Evolutionary conservation across 2,329 filamentous ascomycete genomes (phyloP), one percentile per base, ranked within the genome.

Genomic region (Trichophyton verrucosum): DNA sequence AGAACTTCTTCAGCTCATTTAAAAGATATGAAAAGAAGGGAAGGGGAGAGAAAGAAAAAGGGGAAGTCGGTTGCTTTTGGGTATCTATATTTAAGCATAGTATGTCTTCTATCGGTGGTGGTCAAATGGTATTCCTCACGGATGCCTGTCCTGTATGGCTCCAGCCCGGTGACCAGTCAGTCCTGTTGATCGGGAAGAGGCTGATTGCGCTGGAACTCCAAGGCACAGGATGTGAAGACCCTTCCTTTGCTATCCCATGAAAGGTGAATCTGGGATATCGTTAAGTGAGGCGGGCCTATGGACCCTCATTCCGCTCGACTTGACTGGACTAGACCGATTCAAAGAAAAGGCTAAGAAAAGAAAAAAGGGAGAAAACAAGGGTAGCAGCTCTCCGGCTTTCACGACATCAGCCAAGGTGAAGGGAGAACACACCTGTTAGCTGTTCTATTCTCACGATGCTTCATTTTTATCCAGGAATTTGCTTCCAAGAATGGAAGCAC

Each of bases 221-320:
- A 40, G 33, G 11, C 33, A 30, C 17, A 59, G 13, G 38, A 46
- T 47, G 57, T 59, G 57, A 44, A 30, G 4, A 47, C 57, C 57
- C 40, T 20, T 59, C 38, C 24, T 57, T 30, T 27, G 30, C 15
- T 24, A n/a, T 17, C 20, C 6, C 57, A 20, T 15, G n/a, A 15
- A n/a, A 47, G 1, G 38, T 59, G n/a, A 5, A 15, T 24, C 27
- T n/a, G 20, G 24, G 11, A 27, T 57, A 40, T 42, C 40, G 13
- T 5, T 38, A 40, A 47, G 57, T 59, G 57, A 59, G 57, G 57
- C 57, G 57, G 57, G 8, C 17, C 24, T 15, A 59, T 46, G 51
- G 38, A 13, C 33, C 13, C 9, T 13, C 33, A 38, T 38, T 15
- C 33, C 49, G 6, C 27, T 30, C 49, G 13, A 53, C 49, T 30